phyloP scores from a whole-genome alignment of 768 basidiomycete genomes.

The Boletales sp. region DNA sequence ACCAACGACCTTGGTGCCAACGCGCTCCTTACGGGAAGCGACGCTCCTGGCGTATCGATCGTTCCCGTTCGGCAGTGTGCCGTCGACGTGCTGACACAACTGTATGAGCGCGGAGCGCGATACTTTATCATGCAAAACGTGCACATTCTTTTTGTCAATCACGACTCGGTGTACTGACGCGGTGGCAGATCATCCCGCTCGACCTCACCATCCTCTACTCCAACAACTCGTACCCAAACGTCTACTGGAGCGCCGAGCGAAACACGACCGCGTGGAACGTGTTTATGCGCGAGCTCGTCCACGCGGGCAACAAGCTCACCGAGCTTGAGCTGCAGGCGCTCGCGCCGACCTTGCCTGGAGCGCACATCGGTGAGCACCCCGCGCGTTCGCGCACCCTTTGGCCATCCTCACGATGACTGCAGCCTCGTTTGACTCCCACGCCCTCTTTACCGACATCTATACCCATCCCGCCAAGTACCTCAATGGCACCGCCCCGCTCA shows the following conservation, averaged over 20 bases:
- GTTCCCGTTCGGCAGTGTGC: slow-evolving; percentile 57
- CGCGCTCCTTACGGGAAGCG: slow-evolving; percentile 50
- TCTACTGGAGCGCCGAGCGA: slow-evolving; percentile 47
- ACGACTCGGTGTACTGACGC: not conserved
- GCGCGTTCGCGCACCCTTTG: too few species aligned
- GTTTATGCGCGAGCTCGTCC: slow-evolving; percentile 50
- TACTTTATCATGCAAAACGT: slow-evolving; percentile 72
- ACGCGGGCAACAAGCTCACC: slow-evolving; percentile 49
- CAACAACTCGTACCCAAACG: slow-evolving; percentile 43
- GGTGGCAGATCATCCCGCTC: slow-evolving; percentile 52
- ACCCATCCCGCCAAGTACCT: slow-evolving; percentile 48
- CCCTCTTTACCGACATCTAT: slow-evolving; percentile 58
- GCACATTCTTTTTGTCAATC: slow-evolving; percentile 16
- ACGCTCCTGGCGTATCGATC: slow-evolving; percentile 44
- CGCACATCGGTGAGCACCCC: slow-evolving; percentile 50
- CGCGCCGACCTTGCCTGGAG: slow-evolving; percentile 45
- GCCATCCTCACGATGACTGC: not conserved
- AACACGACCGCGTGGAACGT: slow-evolving; percentile 59
- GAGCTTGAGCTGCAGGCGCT: slow-evolving; percentile 48
- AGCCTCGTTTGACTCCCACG: slow-evolving; percentile 63
- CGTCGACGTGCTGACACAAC: slow-evolving; percentile 53
- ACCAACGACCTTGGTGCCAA: slow-evolving; percentile 60
- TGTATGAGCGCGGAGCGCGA: slow-evolving; percentile 57
- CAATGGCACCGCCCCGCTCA: slow-evolving; percentile 61
- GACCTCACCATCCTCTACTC: slow-evolving; percentile 47